Evolutionary conservation across 306 rosid genomes (phyloP).

Genomic region (Elaeagnus macrophylla): DNA sequence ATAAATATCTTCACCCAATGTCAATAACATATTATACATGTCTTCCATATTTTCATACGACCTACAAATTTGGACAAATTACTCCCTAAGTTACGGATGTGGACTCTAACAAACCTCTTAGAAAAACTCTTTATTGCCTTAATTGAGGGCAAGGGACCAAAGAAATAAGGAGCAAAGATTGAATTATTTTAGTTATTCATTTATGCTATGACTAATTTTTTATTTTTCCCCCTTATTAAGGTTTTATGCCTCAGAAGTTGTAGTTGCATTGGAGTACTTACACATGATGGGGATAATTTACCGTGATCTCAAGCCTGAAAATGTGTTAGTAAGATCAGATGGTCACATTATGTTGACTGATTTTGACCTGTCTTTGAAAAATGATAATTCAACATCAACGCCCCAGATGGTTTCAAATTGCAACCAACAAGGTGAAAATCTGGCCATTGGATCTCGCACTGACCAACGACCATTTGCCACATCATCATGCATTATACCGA

Average conservation of each 20-base stretch:
- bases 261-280: conserved; percentile 43
- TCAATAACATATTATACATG: too few relatives aligned
- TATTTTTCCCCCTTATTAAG: conserved; percentile 10
- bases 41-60: too few relatives aligned
- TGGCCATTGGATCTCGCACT: conserved; percentile 13
- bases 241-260: conserved; percentile 45
- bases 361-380: conserved; percentile 58
- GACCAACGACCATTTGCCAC: conserved; percentile 28
- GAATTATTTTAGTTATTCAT: too few relatives aligned
- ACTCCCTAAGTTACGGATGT: too few relatives aligned
- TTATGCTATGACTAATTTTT: background rate
- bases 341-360: conserved; percentile 62
- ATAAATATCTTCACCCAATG: too few relatives aligned
- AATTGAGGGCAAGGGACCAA: too few relatives aligned
- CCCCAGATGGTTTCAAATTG: conserved; percentile 35
- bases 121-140: too few relatives aligned
- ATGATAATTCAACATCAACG: conserved; percentile 36
- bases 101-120: too few relatives aligned
- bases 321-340: conserved; percentile 38
- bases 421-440: conserved; percentile 7
- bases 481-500: conserved; percentile 62
- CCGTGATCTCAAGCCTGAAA: conserved; percentile 56
- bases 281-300: conserved; percentile 53
- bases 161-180: too few relatives aligned
- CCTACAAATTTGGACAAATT: too few relatives aligned